Conservation (phyloP, 2,329 filamentous ascomycete species). For the Delphinella strobiligena region DNA sequence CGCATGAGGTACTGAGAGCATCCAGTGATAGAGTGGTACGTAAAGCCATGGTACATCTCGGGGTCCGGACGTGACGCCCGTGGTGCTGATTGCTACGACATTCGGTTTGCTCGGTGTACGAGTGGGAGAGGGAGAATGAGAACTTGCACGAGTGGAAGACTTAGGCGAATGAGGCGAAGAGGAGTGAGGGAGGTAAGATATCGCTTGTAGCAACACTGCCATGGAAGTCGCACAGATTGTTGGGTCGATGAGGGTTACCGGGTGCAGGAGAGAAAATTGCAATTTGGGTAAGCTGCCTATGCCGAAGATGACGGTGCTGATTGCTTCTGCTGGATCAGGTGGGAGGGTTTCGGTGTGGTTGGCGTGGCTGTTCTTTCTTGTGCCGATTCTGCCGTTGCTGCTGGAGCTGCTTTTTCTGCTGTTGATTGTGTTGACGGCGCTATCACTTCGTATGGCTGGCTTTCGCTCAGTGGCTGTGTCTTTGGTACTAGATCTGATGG, state of each 20-base stretch:
- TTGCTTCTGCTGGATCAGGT: conserved; percentile 17
- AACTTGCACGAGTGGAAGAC: too few relatives aligned
- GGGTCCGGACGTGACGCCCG: conserved; percentile 21
- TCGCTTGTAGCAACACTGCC: conserved; percentile 19
- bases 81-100: conserved; percentile 25
- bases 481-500: neutral
- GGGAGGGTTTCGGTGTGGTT: too few relatives aligned
- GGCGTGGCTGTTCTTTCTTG: too few relatives aligned
- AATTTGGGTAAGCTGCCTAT: conserved; percentile 27
- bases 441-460: too few relatives aligned
- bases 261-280: conserved; percentile 15
- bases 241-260: conserved; percentile 22
- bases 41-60: conserved; percentile 25
- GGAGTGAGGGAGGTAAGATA: conserved; percentile 9
- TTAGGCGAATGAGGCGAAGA: too few relatives aligned
- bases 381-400: too few relatives aligned
- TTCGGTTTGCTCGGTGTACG: conserved; percentile 16
- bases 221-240: conserved; percentile 24
- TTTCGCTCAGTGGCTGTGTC: too few relatives aligned
- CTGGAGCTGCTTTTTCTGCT: too few relatives aligned
- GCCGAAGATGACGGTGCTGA: conserved; percentile 35
- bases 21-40: conserved; percentile 23
- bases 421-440: too few relatives aligned
- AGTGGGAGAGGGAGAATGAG: too few relatives aligned
- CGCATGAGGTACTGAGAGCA: conserved; percentile 24